phyloP scores from a whole-genome alignment of 192 early-diverging fungal genomes.

The Podila epigama region DNA sequence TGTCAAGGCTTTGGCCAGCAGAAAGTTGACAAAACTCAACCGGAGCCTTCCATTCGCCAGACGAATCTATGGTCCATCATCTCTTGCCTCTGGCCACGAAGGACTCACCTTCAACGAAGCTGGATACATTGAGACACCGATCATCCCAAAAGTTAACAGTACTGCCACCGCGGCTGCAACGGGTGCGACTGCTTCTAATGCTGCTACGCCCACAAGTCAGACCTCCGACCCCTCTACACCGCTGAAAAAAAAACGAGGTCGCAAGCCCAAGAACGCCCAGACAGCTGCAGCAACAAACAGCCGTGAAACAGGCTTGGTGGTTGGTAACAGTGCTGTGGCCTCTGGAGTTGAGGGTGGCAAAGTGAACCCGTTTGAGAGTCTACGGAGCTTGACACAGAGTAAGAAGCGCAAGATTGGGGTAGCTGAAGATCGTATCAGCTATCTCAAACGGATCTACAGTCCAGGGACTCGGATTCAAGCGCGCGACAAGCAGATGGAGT shows the following conservation, averaged over 20 bases:
- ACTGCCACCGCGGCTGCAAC: not conserved
- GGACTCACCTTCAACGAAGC: conserved; percentile 41
- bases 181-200: too few species aligned
- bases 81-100: not conserved
- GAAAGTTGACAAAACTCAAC: conserved; percentile 8
- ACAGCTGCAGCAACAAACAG: not conserved
- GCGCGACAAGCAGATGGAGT: conserved; percentile 66
- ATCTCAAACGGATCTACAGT: conserved; percentile 31
- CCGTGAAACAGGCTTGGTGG: not conserved
- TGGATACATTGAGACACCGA: conserved; percentile 29
- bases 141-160: not conserved
- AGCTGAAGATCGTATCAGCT: conserved; percentile 20
- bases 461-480: conserved; percentile 56
- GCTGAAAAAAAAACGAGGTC: conserved; percentile 11
- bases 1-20: conserved; percentile 2
- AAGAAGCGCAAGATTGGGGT: conserved; percentile 12
- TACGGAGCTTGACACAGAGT: conserved; percentile 22
- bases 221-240: too few species aligned
- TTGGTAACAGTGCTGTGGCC: not conserved
- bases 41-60: not conserved
- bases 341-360: not conserved
- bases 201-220: too few species aligned
- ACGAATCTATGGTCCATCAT: conserved; percentile 8
- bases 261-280: not conserved
- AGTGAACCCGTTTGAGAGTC: conserved; percentile 12